Evolutionary conservation across 202 grass and related monocot genomes (phyloP).

Genomic region (Setaria viridis): DNA sequence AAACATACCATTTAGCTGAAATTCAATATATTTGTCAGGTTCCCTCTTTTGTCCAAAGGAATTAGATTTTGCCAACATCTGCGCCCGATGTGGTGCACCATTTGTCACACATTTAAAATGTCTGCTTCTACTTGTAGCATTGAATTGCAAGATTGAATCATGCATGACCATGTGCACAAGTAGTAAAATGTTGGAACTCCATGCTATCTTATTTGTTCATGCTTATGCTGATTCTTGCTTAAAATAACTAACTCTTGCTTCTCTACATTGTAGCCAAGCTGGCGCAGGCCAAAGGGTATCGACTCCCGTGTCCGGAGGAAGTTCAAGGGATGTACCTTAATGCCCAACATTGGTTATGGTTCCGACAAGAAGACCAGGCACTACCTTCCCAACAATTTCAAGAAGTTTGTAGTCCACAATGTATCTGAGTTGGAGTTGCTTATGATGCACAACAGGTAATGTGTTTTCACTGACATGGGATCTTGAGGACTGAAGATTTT

Average conservation of each 20-base stretch:
- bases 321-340: constrained; percentile 63
- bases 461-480: background rate
- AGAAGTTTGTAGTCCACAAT: constrained; percentile 76
- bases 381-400: constrained; percentile 65
- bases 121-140: background rate
- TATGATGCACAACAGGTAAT: constrained; percentile 79
- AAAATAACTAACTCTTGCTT: background rate
- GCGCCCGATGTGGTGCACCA: background rate
- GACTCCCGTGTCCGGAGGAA: constrained; percentile 66
- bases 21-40: background rate
- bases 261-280: constrained; percentile 43
- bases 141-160: background rate
- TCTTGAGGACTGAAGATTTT: background rate
- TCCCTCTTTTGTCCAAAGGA: background rate
- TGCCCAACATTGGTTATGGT: constrained; percentile 74
- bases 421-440: constrained; percentile 67
- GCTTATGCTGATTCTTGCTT: background rate
- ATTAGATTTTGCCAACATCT: background rate
- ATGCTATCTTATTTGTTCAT: background rate
- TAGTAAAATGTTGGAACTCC: background rate
- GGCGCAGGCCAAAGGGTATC: constrained; percentile 74
- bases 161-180: background rate
- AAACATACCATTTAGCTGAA: background rate
- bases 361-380: constrained; percentile 73
- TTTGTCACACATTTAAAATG: background rate